Conservation (phyloP, 768 basidiomycete genomes). For the Russula compacta region DNA sequence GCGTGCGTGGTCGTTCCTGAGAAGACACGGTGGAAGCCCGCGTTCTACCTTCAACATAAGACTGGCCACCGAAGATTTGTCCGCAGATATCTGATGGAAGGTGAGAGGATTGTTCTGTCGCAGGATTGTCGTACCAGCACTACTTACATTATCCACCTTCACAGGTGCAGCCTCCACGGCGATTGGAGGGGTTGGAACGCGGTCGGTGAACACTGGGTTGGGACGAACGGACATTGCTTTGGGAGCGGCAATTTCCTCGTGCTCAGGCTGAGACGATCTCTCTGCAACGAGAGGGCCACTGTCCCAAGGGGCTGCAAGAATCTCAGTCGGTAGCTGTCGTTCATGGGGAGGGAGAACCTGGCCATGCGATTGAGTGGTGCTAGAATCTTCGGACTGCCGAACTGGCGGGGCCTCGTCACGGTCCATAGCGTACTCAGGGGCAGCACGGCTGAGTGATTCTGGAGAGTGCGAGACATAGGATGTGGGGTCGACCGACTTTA, state of each 20-base stretch:
- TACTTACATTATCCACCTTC: not conserved
- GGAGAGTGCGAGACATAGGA: constrained; percentile 15
- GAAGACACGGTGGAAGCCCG: constrained; percentile 19
- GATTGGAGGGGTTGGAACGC: not conserved
- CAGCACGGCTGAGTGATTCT: constrained; percentile 19
- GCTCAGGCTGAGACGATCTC: constrained; percentile 1
- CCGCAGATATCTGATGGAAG: not conserved
- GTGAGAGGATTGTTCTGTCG: constrained; percentile 3
- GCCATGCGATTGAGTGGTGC: constrained; percentile 12
- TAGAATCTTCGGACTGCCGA: constrained; percentile 11
- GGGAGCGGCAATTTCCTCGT: not conserved
- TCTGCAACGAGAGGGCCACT: constrained; percentile 4
- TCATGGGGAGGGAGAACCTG: constrained; percentile 8
- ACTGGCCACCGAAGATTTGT: constrained; percentile 7
- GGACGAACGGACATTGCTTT: not conserved
- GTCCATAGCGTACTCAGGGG: constrained; percentile 1
- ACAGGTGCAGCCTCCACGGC: not conserved
- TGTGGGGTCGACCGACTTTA: constrained; percentile 11
- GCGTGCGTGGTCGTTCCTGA: constrained; percentile 15
- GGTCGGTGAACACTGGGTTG: not conserved
- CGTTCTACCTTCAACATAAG: constrained; percentile 11
- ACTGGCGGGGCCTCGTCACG: constrained; percentile 17
- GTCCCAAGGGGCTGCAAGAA: constrained; percentile 1
- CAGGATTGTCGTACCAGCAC: not conserved
- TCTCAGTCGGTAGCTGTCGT: constrained; percentile 3